These are phyloP conservation scores for Lactifluus echinatus DNA, from an alignment of 768 basidiomycete genomes.

Conservation along the genomic window DNA sequence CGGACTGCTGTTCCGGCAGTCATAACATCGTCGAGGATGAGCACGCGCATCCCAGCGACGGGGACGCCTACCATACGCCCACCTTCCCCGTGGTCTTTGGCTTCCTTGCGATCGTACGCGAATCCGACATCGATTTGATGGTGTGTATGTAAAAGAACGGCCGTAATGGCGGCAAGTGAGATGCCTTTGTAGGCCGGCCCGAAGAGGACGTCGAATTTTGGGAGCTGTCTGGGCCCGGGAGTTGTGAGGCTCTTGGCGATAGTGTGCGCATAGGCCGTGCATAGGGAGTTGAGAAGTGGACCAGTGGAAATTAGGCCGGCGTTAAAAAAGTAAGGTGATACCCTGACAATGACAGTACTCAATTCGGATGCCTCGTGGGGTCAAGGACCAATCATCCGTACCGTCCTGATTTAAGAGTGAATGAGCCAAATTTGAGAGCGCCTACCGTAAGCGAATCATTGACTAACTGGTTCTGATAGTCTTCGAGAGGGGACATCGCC, in stretches of 20 bases:
- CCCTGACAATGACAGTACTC: slow-evolving; percentile 27
- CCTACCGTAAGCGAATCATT: slow-evolving; percentile 56
- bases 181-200: slow-evolving; percentile 99
- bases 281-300: slow-evolving; percentile 65
- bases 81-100: slow-evolving; percentile 94
- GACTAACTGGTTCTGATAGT: slow-evolving; percentile 60
- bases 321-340: slow-evolving; percentile 97
- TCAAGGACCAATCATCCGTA: slow-evolving; percentile 30
- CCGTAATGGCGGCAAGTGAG: slow-evolving; percentile 79
- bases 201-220: slow-evolving; percentile 74
- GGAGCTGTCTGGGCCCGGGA: slow-evolving; percentile 24
- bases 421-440: slow-evolving; percentile 84
- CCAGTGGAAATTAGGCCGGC: slow-evolving; percentile 84
- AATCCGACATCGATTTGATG: slow-evolving; percentile 65
- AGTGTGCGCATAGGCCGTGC: slow-evolving; percentile 76
- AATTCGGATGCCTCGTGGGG: slow-evolving; percentile 6
- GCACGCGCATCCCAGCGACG: slow-evolving; percentile 70
- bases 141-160: slow-evolving; percentile 61
- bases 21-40: slow-evolving; percentile 95
- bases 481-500: slow-evolving; percentile 27
- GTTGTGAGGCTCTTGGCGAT: slow-evolving; percentile 48
- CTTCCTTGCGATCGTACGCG: slow-evolving; percentile 92
- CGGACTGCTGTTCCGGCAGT: slow-evolving; percentile 87
- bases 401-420: slow-evolving; percentile 94
- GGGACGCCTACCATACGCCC: slow-evolving; percentile 83